Percentiles rank a stretch among this genome's conserved stretches.
phyloP scores from a whole-genome alignment of 2,329 filamentous ascomycete species.

The Diaporthe nobilis region DNA sequence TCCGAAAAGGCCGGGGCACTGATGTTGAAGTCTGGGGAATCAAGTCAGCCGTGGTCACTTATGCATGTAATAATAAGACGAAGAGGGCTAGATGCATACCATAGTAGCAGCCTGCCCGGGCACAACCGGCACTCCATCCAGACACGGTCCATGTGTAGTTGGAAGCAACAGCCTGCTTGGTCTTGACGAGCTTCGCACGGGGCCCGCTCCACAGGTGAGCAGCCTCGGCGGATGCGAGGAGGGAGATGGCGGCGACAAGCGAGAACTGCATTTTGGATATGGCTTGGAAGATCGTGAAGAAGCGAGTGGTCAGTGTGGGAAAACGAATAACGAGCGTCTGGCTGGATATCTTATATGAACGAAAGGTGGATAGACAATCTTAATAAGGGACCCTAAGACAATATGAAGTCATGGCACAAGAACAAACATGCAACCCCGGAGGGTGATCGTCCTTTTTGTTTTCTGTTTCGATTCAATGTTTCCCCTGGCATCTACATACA shows the following conservation, averaged over 20 bases:
- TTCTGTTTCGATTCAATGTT: constrained; percentile 26
- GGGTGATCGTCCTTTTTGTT: constrained; percentile 31
- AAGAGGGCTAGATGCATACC: constrained; percentile 9
- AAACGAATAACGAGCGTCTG: neutral
- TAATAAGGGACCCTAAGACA: constrained; percentile 27
- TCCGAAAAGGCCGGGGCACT: constrained; percentile 31
- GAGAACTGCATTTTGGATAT: constrained; percentile 38
- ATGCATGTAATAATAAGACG: too few species aligned
- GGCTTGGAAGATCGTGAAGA: neutral
- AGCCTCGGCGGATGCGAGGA: constrained; percentile 33
- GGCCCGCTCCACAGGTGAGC: constrained; percentile 31
- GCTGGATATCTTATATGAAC: neutral
- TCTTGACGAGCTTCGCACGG: constrained; percentile 1
- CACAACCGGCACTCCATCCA: constrained; percentile 37
- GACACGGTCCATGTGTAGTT: constrained; percentile 40
- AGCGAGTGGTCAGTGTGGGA: constrained; percentile 5
- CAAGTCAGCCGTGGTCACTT: neutral
- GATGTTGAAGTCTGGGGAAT: constrained; percentile 30
- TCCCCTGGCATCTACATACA: constrained; percentile 13
- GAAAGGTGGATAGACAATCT: neutral
- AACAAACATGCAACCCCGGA: neutral
- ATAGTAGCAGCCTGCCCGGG: constrained; percentile 32
- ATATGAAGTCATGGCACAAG: constrained; percentile 14
- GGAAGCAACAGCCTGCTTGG: constrained; percentile 15
- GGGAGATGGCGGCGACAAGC: constrained; percentile 28